Evolutionary conservation across 169 alveolate genomes (phyloP).

Genomic region (Neospora caninum): DNA sequence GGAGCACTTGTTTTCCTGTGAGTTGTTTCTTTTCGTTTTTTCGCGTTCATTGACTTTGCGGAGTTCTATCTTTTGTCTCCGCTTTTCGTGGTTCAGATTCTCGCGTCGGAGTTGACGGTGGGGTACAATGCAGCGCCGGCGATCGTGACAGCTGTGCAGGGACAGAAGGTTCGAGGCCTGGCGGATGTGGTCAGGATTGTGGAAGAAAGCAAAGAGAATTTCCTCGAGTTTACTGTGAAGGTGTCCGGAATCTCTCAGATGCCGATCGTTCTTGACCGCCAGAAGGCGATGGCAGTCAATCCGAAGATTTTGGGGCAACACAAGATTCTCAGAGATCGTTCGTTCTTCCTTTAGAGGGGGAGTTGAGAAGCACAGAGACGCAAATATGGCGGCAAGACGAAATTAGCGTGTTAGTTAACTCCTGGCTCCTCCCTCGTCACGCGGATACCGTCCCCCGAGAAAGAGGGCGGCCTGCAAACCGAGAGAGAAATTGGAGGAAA

Average conservation of each 20-base stretch:
- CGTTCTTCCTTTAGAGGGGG: background rate
- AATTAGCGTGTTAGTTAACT: background rate
- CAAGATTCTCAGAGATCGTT: slow-evolving; percentile 1
- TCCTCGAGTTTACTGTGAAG: slow-evolving; percentile 19
- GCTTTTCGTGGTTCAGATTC: background rate
- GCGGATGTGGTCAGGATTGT: slow-evolving; percentile 9
- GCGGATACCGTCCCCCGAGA: no score
- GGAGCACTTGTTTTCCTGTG: no score
- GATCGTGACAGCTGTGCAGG: slow-evolving; percentile 36
- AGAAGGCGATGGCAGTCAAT: slow-evolving; percentile 20
- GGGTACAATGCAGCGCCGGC: slow-evolving; percentile 34
- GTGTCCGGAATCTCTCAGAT: background rate
- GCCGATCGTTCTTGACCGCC: slow-evolving; percentile 20
- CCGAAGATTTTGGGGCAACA: slow-evolving; percentile 23
- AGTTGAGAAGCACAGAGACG: background rate
- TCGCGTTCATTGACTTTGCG: background rate
- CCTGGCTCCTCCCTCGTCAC: background rate
- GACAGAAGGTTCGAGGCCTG: slow-evolving; percentile 25
- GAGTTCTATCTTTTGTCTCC: background rate
- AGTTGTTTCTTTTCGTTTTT: no score
- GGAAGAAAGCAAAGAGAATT: background rate
- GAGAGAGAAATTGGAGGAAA: no score
- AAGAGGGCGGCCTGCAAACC: no score
- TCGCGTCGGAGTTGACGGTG: slow-evolving; percentile 45
- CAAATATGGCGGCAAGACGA: background rate